Evolutionary conservation across 208 protist species (phyloP).

Genomic region (Trypanosoma rangeli): DNA sequence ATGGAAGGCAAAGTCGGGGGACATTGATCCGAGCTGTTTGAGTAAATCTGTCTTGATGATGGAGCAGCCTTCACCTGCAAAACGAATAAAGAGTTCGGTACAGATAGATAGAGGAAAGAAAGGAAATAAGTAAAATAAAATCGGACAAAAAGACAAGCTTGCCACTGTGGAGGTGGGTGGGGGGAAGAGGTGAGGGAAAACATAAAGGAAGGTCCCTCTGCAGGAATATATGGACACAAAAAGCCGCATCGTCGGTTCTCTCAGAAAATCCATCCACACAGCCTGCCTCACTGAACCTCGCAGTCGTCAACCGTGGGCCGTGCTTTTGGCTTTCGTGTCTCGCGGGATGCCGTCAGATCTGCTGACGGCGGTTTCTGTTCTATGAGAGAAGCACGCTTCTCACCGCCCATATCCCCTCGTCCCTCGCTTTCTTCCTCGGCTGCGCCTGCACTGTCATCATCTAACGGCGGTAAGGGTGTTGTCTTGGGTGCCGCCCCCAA

Average conservation of each 20-base stretch:
- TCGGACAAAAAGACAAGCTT: not conserved
- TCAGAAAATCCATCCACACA: not conserved
- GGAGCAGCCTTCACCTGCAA: not conserved
- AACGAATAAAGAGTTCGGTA: not conserved
- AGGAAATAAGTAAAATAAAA: constrained; percentile 19
- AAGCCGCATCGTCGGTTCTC: not conserved
- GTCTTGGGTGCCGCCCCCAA: not conserved
- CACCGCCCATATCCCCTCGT: not conserved
- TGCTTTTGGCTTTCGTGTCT: not conserved
- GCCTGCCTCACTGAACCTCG: constrained; percentile 27
- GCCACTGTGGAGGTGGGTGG: not conserved
- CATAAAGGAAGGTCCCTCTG: too few relatives aligned
- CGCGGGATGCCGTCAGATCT: not conserved
- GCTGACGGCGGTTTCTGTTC: not conserved
- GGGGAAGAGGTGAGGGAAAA: too few relatives aligned
- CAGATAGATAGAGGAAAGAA: not conserved
- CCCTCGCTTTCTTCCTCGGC: not conserved
- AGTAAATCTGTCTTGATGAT: too few relatives aligned
- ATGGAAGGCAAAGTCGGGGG: constrained; percentile 64
- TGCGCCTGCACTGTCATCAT: not conserved
- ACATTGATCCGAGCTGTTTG: constrained; percentile 31
- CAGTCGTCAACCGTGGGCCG: constrained; percentile 28
- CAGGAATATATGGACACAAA: too few relatives aligned
- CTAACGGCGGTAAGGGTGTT: not conserved
- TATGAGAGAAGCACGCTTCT: not conserved